These are phyloP conservation scores for Pleurotus cornucopiae DNA, from an alignment of 768 basidiomycete genomes.

Conservation along the genomic window DNA sequence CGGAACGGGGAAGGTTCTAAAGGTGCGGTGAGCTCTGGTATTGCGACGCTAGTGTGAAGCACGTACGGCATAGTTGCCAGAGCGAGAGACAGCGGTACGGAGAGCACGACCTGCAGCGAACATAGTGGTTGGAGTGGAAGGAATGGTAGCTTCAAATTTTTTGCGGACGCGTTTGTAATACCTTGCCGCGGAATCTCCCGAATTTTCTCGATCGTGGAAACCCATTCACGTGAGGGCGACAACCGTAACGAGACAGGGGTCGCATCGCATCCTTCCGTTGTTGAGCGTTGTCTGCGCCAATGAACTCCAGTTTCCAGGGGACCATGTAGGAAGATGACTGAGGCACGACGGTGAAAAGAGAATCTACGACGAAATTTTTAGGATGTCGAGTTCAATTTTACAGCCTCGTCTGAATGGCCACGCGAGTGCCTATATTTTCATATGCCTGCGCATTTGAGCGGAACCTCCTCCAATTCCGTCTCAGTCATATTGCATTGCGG, in stretches of 20 bases:
- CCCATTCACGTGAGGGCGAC: neutral
- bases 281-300: too few species aligned
- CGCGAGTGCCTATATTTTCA: too few species aligned
- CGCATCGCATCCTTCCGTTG: too few species aligned
- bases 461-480: neutral
- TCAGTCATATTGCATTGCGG: neutral
- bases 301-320: too few species aligned
- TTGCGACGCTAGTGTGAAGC: neutral
- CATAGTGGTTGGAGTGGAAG: constrained; percentile 56
- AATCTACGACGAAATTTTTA: too few species aligned
- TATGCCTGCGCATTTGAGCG: neutral
- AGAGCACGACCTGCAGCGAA: constrained; percentile 65
- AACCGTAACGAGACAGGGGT: too few species aligned
- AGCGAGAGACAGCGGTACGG: constrained; percentile 53
- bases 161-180: constrained; percentile 31
- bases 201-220: constrained; percentile 22
- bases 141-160: constrained; percentile 36
- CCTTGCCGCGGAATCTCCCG: constrained; percentile 32
- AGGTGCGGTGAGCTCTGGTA: constrained; percentile 11
- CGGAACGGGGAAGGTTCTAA: constrained; percentile 64
- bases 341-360: too few species aligned
- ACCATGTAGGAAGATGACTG: neutral
- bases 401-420: too few species aligned
- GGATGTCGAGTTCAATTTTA: too few species aligned
- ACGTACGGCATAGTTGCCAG: constrained; percentile 62